phyloP scores from a whole-genome alignment of 805 yeast genomes.

The Schizosaccharomyces lindneri region DNA sequence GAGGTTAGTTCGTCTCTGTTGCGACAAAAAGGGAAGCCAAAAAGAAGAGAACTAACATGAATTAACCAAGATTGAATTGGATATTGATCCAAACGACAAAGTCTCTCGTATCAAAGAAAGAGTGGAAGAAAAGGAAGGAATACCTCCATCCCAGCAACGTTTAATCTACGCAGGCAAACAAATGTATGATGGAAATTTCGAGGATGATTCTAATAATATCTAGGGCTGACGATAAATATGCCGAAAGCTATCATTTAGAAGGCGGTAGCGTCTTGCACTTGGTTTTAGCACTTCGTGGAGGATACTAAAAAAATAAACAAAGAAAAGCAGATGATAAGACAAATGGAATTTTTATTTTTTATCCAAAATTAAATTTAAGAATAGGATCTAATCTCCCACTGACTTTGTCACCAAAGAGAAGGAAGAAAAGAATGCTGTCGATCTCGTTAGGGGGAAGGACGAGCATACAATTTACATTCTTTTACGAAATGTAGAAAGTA shows the following conservation, averaged over 20 bases:
- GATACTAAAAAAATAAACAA: conserved; percentile 14
- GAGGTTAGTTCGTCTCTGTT: conserved; percentile 21
- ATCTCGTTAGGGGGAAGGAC: too few species aligned
- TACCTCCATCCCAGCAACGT: conserved; percentile 88
- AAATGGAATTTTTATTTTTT: background rate
- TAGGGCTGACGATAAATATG: conserved; percentile 52
- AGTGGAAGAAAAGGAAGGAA: conserved; percentile 89
- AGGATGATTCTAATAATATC: background rate
- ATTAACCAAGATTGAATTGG: conserved; percentile 31
- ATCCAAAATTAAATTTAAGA: background rate
- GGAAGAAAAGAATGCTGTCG: too few species aligned
- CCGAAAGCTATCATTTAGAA: conserved; percentile 44
- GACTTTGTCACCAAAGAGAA: too few species aligned
- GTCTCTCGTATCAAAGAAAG: conserved; percentile 62
- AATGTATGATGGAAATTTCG: conserved; percentile 23
- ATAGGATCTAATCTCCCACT: too few species aligned
- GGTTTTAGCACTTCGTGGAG: conserved; percentile 84
- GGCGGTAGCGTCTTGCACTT: conserved; percentile 46
- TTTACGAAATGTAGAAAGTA: too few species aligned
- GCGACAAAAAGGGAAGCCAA: background rate
- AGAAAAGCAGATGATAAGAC: background rate
- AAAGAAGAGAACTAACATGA: background rate
- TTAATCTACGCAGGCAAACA: conserved; percentile 78
- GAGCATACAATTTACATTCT: too few species aligned
- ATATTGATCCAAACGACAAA: conserved; percentile 43